Percentiles rank a stretch among this genome's conserved stretches.
phyloP scores from a whole-genome alignment of 306 rosid genomes.

The Dalbergia cochinchinensis region DNA sequence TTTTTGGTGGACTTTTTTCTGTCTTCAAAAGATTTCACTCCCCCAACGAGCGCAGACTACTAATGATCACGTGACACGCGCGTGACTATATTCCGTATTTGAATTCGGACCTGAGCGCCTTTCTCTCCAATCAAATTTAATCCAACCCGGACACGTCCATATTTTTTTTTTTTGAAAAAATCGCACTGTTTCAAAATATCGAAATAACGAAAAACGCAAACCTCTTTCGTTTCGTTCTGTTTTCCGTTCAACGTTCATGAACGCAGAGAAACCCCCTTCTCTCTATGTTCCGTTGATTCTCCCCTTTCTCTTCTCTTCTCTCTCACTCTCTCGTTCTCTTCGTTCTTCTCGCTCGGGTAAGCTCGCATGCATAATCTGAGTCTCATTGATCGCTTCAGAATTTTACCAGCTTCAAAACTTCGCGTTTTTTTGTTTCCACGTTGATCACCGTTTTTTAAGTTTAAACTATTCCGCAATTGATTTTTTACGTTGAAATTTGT shows the following conservation, averaged over 20 bases:
- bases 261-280: neutral
- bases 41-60: neutral
- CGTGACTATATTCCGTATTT: conserved; percentile 61
- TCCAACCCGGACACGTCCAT: conserved; percentile 48
- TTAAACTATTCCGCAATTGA: neutral
- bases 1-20: conserved; percentile 29
- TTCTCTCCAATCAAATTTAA: conserved; percentile 59
- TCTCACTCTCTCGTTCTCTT: conserved; percentile 30
- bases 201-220: conserved; percentile 26
- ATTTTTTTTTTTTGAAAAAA: conserved; percentile 34
- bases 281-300: neutral
- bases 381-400: neutral
- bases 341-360: conserved; percentile 42
- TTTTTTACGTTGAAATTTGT: neutral
- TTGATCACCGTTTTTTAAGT: conserved; percentile 16
- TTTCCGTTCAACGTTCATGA: neutral
- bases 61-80: conserved; percentile 46
- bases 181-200: conserved; percentile 32
- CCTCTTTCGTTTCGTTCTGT: conserved; percentile 16
- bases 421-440: conserved; percentile 1
- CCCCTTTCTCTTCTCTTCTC: conserved; percentile 31
- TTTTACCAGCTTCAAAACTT: conserved; percentile 14
- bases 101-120: conserved; percentile 69
- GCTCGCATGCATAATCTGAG: neutral
- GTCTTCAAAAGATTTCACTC: conserved; percentile 2